Percentiles rank a stretch among this genome's conserved stretches.
phyloP scores from a whole-genome alignment of 2,329 filamentous ascomycete genomes.

The Calonectria hongkongensis region DNA sequence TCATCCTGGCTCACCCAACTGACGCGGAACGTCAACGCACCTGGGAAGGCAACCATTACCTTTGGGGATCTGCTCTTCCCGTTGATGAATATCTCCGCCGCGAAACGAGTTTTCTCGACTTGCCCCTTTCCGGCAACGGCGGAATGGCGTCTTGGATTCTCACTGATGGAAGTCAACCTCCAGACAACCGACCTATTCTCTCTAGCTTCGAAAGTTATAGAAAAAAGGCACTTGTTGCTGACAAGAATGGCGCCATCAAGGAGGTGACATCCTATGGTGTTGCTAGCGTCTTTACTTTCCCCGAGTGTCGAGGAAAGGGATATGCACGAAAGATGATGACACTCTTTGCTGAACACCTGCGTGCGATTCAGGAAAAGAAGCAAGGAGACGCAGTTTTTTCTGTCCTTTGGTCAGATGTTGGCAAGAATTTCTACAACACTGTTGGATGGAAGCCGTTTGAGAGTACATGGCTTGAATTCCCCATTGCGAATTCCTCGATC shows the following conservation, averaged over 20 bases:
- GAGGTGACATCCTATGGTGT: constrained; percentile 83
- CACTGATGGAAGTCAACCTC: constrained; percentile 65
- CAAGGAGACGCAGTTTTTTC: constrained; percentile 76
- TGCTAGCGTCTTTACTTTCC: constrained; percentile 85
- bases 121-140: constrained; percentile 74
- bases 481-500: constrained; percentile 54
- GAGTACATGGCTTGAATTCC: constrained; percentile 82
- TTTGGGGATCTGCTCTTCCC: constrained; percentile 76
- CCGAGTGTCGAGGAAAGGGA: constrained; percentile 79
- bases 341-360: constrained; percentile 73
- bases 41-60: constrained; percentile 73
- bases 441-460: constrained; percentile 86
- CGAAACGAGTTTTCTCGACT: constrained; percentile 74
- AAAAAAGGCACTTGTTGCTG: constrained; percentile 73
- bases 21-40: constrained; percentile 70
- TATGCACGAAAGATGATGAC: constrained; percentile 87
- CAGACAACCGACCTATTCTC: constrained; percentile 71
- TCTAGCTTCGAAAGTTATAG: constrained; percentile 79
- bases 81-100: constrained; percentile 75
- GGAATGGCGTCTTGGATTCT: constrained; percentile 80
- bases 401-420: constrained; percentile 90
- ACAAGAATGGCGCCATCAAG: constrained; percentile 57
- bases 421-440: constrained; percentile 86
- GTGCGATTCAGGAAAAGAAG: constrained; percentile 50
- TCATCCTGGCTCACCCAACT: constrained; percentile 73